These are phyloP conservation scores for Solanum raphanifolium DNA, from an alignment of 257 asterid species.

Conservation along the genomic window DNA sequence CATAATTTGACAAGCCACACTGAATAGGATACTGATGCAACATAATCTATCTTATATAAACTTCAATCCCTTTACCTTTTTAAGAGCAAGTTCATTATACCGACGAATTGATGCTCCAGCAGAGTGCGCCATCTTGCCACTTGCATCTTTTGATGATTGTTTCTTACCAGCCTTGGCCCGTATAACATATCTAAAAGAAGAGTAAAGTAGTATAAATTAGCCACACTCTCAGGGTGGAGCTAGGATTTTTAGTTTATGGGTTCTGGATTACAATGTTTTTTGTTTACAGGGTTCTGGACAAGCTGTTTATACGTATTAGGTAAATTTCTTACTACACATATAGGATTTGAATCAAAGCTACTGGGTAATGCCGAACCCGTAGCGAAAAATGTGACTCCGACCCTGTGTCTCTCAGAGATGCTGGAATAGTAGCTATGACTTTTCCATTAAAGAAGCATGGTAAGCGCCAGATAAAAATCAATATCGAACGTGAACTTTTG, in stretches of 20 bases:
- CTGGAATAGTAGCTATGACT: not conserved
- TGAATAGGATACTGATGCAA: not conserved
- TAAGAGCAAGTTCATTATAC: constrained; percentile 78
- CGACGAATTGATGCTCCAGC: constrained; percentile 99
- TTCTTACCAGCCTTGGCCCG: constrained; percentile 97
- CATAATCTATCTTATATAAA: not conserved
- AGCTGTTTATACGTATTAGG: not conserved
- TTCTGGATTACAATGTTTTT: not conserved
- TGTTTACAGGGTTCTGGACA: not conserved
- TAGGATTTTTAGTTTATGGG: not conserved
- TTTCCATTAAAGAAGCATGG: not conserved
- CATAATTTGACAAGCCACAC: not conserved
- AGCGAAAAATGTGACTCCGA: not conserved
- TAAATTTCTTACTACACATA: not conserved
- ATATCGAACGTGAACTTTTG: not conserved
- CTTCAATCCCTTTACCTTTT: constrained; percentile 42
- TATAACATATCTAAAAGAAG: constrained; percentile 69
- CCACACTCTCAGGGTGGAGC: not conserved
- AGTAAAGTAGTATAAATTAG: not conserved
- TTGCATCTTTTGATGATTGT: constrained; percentile 87
- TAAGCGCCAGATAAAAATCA: not conserved
- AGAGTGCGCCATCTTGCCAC: constrained; percentile 77
- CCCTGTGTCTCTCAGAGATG: not conserved
- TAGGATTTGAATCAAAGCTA: not conserved
- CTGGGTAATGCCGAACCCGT: not conserved